Evolutionary conservation across 305 asterid species (phyloP), one percentile per base, ranked within the genome.

Genomic region (Fraxinus floribunda): DNA sequence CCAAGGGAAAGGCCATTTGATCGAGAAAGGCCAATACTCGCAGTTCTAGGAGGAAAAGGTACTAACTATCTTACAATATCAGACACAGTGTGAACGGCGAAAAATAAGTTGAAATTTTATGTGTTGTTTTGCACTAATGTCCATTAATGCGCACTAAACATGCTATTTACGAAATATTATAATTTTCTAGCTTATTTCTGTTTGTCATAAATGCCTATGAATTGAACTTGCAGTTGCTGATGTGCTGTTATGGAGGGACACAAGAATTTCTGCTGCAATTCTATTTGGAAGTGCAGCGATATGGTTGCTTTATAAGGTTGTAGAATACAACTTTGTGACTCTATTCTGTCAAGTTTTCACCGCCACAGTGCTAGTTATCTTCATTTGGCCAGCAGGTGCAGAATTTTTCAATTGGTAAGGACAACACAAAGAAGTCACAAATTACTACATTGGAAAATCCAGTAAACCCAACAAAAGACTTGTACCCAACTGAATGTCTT

Each of bases 21-120:
- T 38, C 75, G 89, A 41, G 83, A 90, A 83, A 86, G 85, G 83
- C 85, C 94, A 9, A 71, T 88, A 52, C 89, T 86, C 78, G 82
- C 86, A 62, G 88, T 88, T 83, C 82, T 90, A n/a, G 94, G 93
- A 71, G 90, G 94, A 64, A 87, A 62, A 90, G 91, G 94, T 90
- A 86, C 8, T 24, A 36, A 16, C 22, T 16, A 52, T 52, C 20
- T 8, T 52, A 52, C 62, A 13, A 46, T 13, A 13, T 18, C n/a
- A 44, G 6, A 13, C 5, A 46, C 18, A 13, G 57, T 11, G n/a
- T 46, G 57, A 46, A 46, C 18, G 18, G 5, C 57, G 0, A 46
- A 52, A 5, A 52, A 16, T 16, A 52, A 52, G 62, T 16, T 52
- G 22, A 52, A 16, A 18, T 55, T n/a, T n/a, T 55, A 52, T 55